Conservation (phyloP, 345 rosid genomes). For the Acer yangbiense region DNA sequence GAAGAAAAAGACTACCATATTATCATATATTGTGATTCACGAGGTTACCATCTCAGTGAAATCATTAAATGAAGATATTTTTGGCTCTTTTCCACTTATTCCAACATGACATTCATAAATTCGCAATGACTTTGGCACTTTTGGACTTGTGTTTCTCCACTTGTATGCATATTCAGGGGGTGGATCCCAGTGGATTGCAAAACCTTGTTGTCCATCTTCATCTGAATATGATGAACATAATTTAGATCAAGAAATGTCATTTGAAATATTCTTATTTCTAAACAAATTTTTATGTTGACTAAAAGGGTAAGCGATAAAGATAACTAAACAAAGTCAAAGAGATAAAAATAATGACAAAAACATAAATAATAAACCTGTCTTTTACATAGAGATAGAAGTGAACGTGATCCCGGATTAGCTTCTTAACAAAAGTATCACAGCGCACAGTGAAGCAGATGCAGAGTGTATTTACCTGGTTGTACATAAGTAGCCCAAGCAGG, state of each 20-base stretch:
- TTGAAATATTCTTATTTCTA: neutral
- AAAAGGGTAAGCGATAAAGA: neutral
- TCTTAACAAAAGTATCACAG: neutral
- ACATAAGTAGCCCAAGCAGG: slow-evolving; percentile 99
- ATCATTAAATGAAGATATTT: slow-evolving; percentile 73
- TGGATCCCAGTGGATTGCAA: slow-evolving; percentile 97
- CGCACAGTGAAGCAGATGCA: slow-evolving; percentile 13
- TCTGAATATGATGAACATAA: slow-evolving; percentile 38
- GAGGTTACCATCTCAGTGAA: slow-evolving; percentile 70
- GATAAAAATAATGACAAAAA: neutral
- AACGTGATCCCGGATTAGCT: neutral
- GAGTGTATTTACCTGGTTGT: slow-evolving; percentile 63
- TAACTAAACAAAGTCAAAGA: neutral
- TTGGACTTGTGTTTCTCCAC: slow-evolving; percentile 68
- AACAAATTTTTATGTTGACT: neutral
- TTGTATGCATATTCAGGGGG: slow-evolving; percentile 76
- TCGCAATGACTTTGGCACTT: slow-evolving; percentile 77
- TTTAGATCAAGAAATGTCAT: slow-evolving; percentile 8
- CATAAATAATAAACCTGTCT: neutral
- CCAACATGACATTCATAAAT: slow-evolving; percentile 98
- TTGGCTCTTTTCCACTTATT: slow-evolving; percentile 86
- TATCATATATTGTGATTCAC: slow-evolving; percentile 18
- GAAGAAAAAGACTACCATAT: slow-evolving; percentile 13
- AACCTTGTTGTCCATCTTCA: slow-evolving; percentile 73
- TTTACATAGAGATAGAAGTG: neutral